phyloP scores from a whole-genome alignment of 441 rosid genomes.

The Francoa sonchifolia region DNA sequence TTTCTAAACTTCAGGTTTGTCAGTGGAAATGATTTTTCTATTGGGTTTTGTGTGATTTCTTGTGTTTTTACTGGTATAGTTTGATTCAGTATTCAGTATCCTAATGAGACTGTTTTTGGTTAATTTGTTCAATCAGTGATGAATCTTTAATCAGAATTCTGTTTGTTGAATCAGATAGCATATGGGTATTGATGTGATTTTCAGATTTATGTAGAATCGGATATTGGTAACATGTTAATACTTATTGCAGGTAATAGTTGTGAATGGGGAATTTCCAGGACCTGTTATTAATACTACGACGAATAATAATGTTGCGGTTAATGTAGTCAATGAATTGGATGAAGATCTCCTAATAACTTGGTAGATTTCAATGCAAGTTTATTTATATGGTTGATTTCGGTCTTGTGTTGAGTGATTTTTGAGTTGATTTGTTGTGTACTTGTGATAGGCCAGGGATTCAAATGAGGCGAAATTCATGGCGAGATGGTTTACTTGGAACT shows the following conservation, averaged over 20 bases:
- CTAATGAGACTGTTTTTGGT: too few species aligned
- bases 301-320: slow-evolving; percentile 54
- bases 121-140: too few species aligned
- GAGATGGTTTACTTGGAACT: slow-evolving; percentile 82
- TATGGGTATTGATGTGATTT: too few species aligned
- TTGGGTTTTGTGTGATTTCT: too few species aligned
- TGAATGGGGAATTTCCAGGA: slow-evolving; percentile 71
- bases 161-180: too few species aligned
- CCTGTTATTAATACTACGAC: slow-evolving; percentile 64
- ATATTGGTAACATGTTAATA: too few species aligned
- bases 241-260: slow-evolving; percentile 82
- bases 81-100: too few species aligned
- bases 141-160: too few species aligned
- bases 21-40: too few species aligned
- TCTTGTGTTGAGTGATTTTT: not conserved
- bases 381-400: not conserved
- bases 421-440: slow-evolving; percentile 5
- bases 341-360: slow-evolving; percentile 74
- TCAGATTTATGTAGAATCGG: too few species aligned
- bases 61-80: too few species aligned
- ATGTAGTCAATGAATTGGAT: slow-evolving; percentile 52
- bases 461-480: slow-evolving; percentile 80
- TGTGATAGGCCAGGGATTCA: slow-evolving; percentile 68
- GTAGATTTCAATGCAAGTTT: slow-evolving; percentile 21
- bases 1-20: too few species aligned